A percentile compares a stretch with the other conserved stretches of the same genome.
Evolutionary conservation across 805 yeast species (phyloP).

Genomic region (Candida chilensis): DNA sequence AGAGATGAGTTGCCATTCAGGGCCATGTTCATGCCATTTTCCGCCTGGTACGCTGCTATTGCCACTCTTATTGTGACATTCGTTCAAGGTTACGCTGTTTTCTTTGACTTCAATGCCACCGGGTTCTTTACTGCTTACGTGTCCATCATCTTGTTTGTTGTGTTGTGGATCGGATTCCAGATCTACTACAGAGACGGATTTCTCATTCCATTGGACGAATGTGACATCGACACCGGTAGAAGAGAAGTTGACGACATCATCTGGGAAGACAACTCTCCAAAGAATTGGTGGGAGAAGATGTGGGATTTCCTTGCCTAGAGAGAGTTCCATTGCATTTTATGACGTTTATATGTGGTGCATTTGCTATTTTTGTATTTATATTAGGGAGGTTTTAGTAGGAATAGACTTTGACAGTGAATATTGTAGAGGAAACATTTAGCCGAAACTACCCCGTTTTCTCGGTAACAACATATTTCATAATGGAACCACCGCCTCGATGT

Average conservation of each 20-base stretch:
- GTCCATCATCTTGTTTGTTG: conserved; percentile 53
- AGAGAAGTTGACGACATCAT: conserved; percentile 50
- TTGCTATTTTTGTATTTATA: no score
- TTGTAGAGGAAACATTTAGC: no score
- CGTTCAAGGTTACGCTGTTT: conserved; percentile 65
- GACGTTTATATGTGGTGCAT: no score
- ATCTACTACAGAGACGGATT: conserved; percentile 37
- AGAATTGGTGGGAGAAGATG: conserved; percentile 43
- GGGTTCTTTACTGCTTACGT: conserved; percentile 65
- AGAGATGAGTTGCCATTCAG: conserved; percentile 68
- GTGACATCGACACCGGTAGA: conserved; percentile 64
- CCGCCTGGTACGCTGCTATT: conserved; percentile 54
- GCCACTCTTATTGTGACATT: conserved; percentile 48
- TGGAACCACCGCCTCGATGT: no score
- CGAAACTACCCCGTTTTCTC: no score
- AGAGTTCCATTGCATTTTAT: background rate
- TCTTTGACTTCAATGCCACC: conserved; percentile 44
- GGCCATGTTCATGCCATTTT: conserved; percentile 60
- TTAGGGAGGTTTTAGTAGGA: no score
- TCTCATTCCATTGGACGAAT: conserved; percentile 41
- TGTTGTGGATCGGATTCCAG: conserved; percentile 47
- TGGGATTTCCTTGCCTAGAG: conserved; percentile 32
- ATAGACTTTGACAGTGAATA: no score
- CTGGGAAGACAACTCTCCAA: conserved; percentile 50
- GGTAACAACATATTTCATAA: no score